Conservation (phyloP, 2,329 filamentous ascomycete species). For the Neodidymelliopsis sp. region DNA sequence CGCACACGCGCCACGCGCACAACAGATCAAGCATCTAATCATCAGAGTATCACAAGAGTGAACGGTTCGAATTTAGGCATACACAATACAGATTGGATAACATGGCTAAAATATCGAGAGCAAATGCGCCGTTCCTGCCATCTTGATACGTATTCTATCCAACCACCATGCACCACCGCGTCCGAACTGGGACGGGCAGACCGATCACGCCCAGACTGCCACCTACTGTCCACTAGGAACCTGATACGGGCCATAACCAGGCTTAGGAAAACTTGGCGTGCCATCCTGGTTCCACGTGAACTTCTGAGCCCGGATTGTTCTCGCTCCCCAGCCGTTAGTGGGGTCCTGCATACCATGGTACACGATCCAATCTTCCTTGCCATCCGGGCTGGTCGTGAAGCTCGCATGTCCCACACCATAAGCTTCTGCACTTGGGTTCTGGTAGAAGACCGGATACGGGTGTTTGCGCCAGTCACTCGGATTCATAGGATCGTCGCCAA, state of each 20-base stretch:
- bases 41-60: no score
- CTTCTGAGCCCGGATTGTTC: constrained; percentile 59
- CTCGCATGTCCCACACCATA: constrained; percentile 62
- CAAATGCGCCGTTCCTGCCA: no score
- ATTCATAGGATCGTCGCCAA: constrained; percentile 60
- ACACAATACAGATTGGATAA: no score
- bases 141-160: no score
- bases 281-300: constrained; percentile 59
- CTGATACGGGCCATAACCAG: constrained; percentile 58
- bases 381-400: constrained; percentile 59
- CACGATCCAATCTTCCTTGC: constrained; percentile 59
- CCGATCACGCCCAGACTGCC: no score
- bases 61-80: no score
- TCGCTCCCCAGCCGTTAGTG: constrained; percentile 56
- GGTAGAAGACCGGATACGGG: constrained; percentile 57
- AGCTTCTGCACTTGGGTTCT: constrained; percentile 54
- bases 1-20: no score
- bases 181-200: no score
- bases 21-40: no score
- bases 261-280: constrained; percentile 56
- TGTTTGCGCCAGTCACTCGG: constrained; percentile 58
- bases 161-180: no score
- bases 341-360: constrained; percentile 62
- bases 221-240: constrained; percentile 42
- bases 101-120: no score